These are phyloP conservation scores for Phanerodontia chrysosporium DNA, from an alignment of 768 basidiomycete genomes.

Conservation along the genomic window DNA sequence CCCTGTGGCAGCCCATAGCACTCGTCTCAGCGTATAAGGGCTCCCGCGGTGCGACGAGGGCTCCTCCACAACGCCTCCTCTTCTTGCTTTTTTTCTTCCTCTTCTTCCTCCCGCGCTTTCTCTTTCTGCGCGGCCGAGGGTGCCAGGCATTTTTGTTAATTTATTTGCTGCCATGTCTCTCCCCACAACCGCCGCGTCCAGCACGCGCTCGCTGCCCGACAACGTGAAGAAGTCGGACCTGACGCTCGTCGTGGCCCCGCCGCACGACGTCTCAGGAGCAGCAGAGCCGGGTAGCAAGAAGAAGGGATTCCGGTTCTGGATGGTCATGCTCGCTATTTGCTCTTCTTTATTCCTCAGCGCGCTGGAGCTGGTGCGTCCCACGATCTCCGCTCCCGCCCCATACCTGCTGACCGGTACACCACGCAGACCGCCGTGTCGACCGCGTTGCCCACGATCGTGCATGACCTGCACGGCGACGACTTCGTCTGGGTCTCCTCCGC, in stretches of 20 bases:
- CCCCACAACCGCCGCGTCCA: not conserved
- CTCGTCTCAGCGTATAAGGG: no score
- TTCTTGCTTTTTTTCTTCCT: no score
- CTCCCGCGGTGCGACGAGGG: no score
- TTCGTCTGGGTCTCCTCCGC: conserved; percentile 11
- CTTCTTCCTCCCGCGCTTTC: not conserved
- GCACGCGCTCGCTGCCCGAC: not conserved
- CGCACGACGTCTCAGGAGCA: not conserved
- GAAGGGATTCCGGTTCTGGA: conserved; percentile 18
- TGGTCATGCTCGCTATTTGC: conserved; percentile 17
- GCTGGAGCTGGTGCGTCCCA: conserved; percentile 11
- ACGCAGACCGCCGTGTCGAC: conserved; percentile 6
- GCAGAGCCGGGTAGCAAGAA: not conserved
- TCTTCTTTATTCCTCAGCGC: conserved; percentile 21
- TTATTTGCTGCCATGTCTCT: not conserved
- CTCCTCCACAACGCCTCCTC: no score
- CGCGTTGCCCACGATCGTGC: conserved; percentile 10
- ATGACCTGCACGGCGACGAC: conserved; percentile 4
- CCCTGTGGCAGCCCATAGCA: no score
- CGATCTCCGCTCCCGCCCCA: not conserved
- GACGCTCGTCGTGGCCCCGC: not conserved
- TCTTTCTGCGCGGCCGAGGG: not conserved
- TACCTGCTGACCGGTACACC: not conserved
- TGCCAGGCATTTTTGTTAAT: not conserved
- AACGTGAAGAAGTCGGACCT: not conserved